Percentiles rank a stretch among this genome's conserved stretches.
Conservation (phyloP, 441 rosid genomes). For the Lepidium campestre region DNA sequence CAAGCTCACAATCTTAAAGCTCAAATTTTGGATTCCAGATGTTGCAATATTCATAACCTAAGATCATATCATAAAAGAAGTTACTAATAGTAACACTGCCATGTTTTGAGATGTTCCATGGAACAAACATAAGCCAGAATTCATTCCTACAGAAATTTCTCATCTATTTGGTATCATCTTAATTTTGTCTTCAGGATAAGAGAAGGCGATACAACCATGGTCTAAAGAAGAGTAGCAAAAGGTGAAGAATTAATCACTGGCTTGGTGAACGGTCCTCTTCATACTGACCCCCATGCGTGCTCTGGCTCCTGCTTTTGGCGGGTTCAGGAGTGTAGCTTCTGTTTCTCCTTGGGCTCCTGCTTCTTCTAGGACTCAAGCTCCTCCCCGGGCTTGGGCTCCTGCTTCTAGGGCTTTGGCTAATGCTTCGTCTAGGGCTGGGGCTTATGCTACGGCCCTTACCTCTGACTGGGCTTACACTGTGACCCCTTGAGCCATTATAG, state of each 20-base stretch:
- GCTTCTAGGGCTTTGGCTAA: constrained; percentile 24
- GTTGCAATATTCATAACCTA: neutral
- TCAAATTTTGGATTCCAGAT: neutral
- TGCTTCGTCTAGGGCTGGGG: constrained; percentile 30
- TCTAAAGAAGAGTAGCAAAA: neutral
- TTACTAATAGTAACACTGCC: neutral
- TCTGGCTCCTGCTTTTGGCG: constrained; percentile 36
- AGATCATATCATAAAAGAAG: neutral
- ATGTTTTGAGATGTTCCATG: neutral
- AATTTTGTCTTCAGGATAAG: neutral
- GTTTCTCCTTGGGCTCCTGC: constrained; percentile 13
- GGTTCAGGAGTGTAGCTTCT: constrained; percentile 21
- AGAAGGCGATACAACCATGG: neutral
- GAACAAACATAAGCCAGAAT: constrained; percentile 1
- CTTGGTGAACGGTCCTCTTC: constrained; percentile 23
- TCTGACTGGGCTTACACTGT: constrained; percentile 43
- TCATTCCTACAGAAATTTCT: neutral
- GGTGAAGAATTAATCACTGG: constrained; percentile 14
- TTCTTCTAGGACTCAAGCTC: constrained; percentile 30
- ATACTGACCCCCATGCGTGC: constrained; percentile 19
- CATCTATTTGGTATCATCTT: neutral
- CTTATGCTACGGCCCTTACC: constrained; percentile 29
- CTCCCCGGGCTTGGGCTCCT: constrained; percentile 17
- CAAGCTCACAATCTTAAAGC: neutral
- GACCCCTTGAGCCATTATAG: constrained; percentile 32